Base-by-base conservation (phyloP, 257 asterid species). In the Apocynum venetum region DNA sequence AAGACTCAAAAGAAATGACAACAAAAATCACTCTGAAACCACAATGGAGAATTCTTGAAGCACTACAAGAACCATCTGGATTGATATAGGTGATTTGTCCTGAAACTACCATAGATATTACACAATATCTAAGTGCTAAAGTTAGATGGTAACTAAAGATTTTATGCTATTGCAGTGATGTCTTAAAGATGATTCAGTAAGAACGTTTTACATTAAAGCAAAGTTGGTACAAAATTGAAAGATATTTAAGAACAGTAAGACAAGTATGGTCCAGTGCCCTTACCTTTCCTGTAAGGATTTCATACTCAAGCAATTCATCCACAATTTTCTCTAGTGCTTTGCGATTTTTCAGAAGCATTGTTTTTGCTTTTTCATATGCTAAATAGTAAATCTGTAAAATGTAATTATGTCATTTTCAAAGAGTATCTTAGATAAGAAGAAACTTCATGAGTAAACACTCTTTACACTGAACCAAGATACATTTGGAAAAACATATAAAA, bases 231-330 rank as follows among this genome's bases (percentile, higher is more conserved):
- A 19, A 57, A 38, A 8, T 4, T 38, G 15, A 11, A 69, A 56
- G 19, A 19, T 19, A 13, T 49, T 55, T 72, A 14, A 40, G 68
- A 19, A 47, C 72, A 63, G 38, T 40, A 66, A 15, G 11, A 57
- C 68, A 73, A 43, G 38, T 40, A 74, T 20, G 9, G 20, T 38
- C 47, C 73, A 47, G 46, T 31, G 64, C n/a, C 47, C 87, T 85
- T 88, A 92, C 98, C 94, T 91, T 93, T 84, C 96, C 96, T 1
- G 93, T 82, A 85, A 95, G 85, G 77, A 95, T 84, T 86, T 95
- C 99, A 70, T 80, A 88, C 80, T 91, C 87, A 19, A 95, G 89
- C 85, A 95, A 87, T 80, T 95, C 98, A 80, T 89, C 94, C 70
- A 91, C 99, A 81, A 95, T 85, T 80, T 89, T 90, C 89, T 95